Evolutionary conservation across 2,329 filamentous ascomycete species (phyloP).

Genomic region (Erysiphe pulchra): DNA sequence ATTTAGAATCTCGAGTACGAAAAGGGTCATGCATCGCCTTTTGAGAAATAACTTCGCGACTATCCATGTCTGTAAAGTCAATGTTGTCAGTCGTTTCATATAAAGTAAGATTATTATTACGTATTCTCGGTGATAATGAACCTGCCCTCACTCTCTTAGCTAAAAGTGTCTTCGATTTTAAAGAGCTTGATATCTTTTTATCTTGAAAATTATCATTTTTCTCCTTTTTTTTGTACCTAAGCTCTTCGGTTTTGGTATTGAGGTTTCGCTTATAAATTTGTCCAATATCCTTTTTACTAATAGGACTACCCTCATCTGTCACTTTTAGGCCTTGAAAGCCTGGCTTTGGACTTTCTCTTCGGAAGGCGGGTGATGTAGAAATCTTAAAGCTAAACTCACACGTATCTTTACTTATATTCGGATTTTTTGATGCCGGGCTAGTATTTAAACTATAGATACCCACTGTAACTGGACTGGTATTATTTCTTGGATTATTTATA

Average conservation of each 20-base stretch:
- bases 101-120: conserved; percentile 7
- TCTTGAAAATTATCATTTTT: no score
- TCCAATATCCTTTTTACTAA: neutral
- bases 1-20: neutral
- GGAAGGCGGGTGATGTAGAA: neutral
- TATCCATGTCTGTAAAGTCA: conserved; percentile 7
- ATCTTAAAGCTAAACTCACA: neutral
- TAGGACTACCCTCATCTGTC: conserved; percentile 1
- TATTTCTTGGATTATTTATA: no score
- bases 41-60: conserved; percentile 6
- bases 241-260: neutral
- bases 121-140: conserved; percentile 5
- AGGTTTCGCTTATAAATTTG: neutral
- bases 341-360: neutral
- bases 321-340: neutral
- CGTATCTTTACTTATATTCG: neutral
- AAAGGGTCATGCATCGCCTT: conserved; percentile 9
- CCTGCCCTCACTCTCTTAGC: conserved; percentile 5
- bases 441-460: no score
- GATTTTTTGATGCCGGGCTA: neutral
- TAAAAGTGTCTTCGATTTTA: neutral
- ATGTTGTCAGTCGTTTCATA: conserved; percentile 9
- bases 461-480: no score
- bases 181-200: neutral
- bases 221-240: no score